Evolutionary conservation across 345 rosid genomes (phyloP), one percentile per base, ranked within the genome.

Genomic region (Punica granatum): DNA sequence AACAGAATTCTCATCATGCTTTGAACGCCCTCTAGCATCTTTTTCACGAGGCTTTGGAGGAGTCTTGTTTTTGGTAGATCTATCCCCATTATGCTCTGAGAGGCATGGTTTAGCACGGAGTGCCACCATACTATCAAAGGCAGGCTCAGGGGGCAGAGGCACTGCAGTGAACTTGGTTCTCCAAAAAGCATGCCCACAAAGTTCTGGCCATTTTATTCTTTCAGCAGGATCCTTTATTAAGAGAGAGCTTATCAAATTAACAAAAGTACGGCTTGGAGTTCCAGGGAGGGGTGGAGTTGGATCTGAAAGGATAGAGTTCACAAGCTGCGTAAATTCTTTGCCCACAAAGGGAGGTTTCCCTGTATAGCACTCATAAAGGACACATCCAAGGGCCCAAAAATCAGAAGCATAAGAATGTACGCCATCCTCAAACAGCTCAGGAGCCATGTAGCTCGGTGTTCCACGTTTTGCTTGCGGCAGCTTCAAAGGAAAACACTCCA

Each of bases 361-460:
- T 43, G 85, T 79, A 75, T 89, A 94, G 80, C 93, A 88, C 77
- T 94, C 99, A 75, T 86, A 94, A 30, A 94, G 82, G 46, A 92
- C 98, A 82, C 99, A 94, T 51, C 99, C 99, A 42, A 94, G 86
- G 51, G 98, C 98, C 98, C 99, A 94, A 30, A 94, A 78, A 78
- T 94, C 99, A 73, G 98, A 94, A 67, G 99, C 98, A 83, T 82
- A 94, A 31, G 99, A 94, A 83, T 88, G 99, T 63, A 89, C 86
- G 35, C 98, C 98, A 31, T 94, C 98, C 79, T 94, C 99, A 78
- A 86, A 94, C 28, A 94, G 86, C 74, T 94, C 98, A 67, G 99
- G 99, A 77, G 99, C 99, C 99, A 94, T 94, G 72, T 94, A 94
- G 74, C 85, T 84, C 4, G 99, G 99, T 21, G 99, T 89, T 63